Evolutionary conservation across 257 asterid species (phyloP), one percentile per base, ranked within the genome.

Genomic region (Jaltomata sinuosa): DNA sequence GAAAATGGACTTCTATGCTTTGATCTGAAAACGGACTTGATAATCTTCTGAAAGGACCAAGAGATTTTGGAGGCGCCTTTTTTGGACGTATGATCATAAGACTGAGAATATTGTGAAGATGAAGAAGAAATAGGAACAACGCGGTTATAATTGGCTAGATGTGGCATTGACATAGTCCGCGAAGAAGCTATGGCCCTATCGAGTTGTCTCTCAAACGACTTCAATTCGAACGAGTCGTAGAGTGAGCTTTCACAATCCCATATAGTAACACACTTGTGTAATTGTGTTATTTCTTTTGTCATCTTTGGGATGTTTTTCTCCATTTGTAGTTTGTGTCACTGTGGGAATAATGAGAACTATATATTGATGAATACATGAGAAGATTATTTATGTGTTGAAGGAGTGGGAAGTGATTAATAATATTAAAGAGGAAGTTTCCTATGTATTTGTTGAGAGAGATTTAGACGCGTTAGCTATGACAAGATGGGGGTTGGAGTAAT

Each of bases 191-290:
- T 85, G 83, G 95, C 98, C 42, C 94, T 91, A 65, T 89, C 81
- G 27, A 94, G 94, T 25, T 92, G 94, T 45, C 90, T 88, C 31
- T 90, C 91, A 32, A 94, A 90, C 0, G 97, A 84, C 69, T 90
- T 88, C 8, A 91, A 72, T 91, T 94, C 98, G 55, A 92, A 93
- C 4, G 98, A 94, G 52, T 94, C 98, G 87, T 94, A 94, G 4
- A 94, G 90, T 0, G 96, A 90, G 87, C 98, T 94, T 21, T 87
- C 98, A 12, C 95, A 93, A 59, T 93, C 96, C 98, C 98, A 94
- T 12, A 93, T 81, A 38, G 40, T 36, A 6, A 38, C 42, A 38
- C 7, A 38, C 42, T 38, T 38, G 6, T 38, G 42, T 38, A 38
- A 38, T 5, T 38, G 6, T 38, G n/a, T n/a, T n/a, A 0, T 38